phyloP scores from a whole-genome alignment of 2,329 filamentous ascomycete species.

The Albophoma yamanashiensis region DNA sequence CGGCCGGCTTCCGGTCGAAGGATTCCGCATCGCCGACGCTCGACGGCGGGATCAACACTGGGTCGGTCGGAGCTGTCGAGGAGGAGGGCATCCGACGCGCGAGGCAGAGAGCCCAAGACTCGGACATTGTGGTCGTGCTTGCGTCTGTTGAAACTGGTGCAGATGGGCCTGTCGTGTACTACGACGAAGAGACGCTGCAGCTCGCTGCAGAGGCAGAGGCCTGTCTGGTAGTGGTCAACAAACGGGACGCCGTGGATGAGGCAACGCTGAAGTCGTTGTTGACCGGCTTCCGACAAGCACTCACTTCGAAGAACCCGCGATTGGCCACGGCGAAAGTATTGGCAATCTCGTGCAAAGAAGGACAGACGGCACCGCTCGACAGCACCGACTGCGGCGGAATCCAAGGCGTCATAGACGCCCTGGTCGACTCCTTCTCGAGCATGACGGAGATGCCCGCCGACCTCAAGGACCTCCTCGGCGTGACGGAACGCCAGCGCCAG shows the following conservation, averaged over 20 bases:
- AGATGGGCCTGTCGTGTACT: slow-evolving; percentile 32
- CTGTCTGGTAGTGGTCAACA: slow-evolving; percentile 50
- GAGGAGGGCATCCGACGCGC: slow-evolving; percentile 84
- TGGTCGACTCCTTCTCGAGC: slow-evolving; percentile 56
- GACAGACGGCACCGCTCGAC: slow-evolving; percentile 19
- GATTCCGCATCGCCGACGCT: slow-evolving; percentile 1
- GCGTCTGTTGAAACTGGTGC: slow-evolving; percentile 54
- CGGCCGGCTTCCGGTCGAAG: slow-evolving; percentile 68
- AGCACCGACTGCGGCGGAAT: slow-evolving; percentile 51
- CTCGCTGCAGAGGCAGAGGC: slow-evolving; percentile 38
- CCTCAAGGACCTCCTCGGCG: slow-evolving; percentile 76
- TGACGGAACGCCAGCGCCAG: slow-evolving; percentile 80
- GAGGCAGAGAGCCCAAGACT: slow-evolving; percentile 67
- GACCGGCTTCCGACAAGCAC: slow-evolving; percentile 21
- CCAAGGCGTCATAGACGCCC: slow-evolving; percentile 52
- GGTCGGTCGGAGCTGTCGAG: slow-evolving; percentile 61
- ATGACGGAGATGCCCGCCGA: slow-evolving; percentile 64
- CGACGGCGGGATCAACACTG: background rate
- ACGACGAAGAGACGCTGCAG: slow-evolving; percentile 43
- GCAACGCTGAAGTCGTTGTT: slow-evolving; percentile 26
- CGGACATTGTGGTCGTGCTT: slow-evolving; percentile 76
- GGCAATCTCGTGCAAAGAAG: slow-evolving; percentile 63
- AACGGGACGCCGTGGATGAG: slow-evolving; percentile 39
- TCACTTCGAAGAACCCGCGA: slow-evolving; percentile 9
- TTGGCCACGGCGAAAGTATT: slow-evolving; percentile 22